Base-by-base conservation (phyloP, 2,329 filamentous ascomycete genomes). In the Elsinoe australis region DNA sequence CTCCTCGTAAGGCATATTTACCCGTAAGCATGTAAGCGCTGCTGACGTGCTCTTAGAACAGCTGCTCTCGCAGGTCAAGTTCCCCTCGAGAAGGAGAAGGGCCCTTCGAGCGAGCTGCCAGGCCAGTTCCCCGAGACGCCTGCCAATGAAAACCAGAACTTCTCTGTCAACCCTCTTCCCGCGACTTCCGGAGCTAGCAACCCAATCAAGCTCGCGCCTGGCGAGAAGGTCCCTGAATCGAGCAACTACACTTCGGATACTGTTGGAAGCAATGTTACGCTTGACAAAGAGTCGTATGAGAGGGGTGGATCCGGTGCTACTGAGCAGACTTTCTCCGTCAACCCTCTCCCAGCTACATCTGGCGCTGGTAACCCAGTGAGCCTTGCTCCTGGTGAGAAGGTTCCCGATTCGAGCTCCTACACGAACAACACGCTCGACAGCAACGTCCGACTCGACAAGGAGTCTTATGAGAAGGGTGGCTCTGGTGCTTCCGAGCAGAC, bases 211-310 rank as follows among this genome's bases (percentile, higher is more conserved):
- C 74, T 94, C 50, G 76, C 76, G 14, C 83, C 89, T 5, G 87
- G 88, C 58, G 85, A 94, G 69, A 79, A 81, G 63, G 76, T 95
- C n/a, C 89, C 88, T 32, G 74, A 84, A 36, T 65, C 75, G 18
- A 75, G 69, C 61, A 75, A 75, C 22, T 62, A 88, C 57, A 80
- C 79, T 49, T 66, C 74, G 46, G 84, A 85, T 63, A 82, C 87
- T 47, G 76, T 95, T 61, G 79, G 81, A 21, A 79, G 76, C 48
- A 75, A 70, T 6, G 73, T 71, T 24, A 71, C 68, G 59, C 76
- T 87, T 17, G 89, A 95, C 62, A 77, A 86, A 64, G 85, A 82
- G 58, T 90, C 87, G 1, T 96, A 95, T 66, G 83, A 94, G 64
- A 85, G 85, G 65, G 80, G 82, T 54, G 84, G 84, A 15, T 47